A percentile compares a stretch with the other conserved stretches of the same genome.
These are phyloP conservation scores for Apostasia ramifera DNA, from an alignment of 106 monocot species.

Conservation along the genomic window DNA sequence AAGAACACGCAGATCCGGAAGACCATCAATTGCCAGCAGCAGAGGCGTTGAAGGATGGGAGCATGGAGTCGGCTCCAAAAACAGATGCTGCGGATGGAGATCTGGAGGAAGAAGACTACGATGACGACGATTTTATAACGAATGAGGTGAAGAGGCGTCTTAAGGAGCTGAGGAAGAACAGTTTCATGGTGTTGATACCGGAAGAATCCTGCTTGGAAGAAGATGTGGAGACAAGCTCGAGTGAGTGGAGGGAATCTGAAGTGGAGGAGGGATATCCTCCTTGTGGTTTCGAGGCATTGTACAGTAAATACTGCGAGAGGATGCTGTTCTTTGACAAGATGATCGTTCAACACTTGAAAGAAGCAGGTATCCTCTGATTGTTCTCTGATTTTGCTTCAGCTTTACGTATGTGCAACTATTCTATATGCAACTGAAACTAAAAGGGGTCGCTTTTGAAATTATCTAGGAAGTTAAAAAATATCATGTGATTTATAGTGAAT, in stretches of 20 bases:
- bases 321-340: slow-evolving; percentile 90
- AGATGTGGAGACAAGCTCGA: slow-evolving; percentile 61
- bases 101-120: slow-evolving; percentile 47
- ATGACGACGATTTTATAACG: slow-evolving; percentile 95
- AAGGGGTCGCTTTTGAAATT: no score
- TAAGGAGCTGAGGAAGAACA: slow-evolving; percentile 93
- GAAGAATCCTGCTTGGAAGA: slow-evolving; percentile 61
- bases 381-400: background rate
- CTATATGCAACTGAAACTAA: no score
- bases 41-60: slow-evolving; percentile 11
- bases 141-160: slow-evolving; percentile 90
- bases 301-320: slow-evolving; percentile 68
- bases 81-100: background rate
- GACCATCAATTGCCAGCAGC: background rate
- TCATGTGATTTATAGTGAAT: no score
- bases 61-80: slow-evolving; percentile 15
- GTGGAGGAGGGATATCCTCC: slow-evolving; percentile 31
- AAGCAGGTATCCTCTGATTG: slow-evolving; percentile 37
- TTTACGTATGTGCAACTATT: no score
- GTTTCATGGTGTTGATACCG: slow-evolving; percentile 96
- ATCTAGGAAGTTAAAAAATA: no score
- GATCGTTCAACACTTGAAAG: slow-evolving; percentile 43
- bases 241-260: slow-evolving; percentile 62
- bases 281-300: slow-evolving; percentile 63
- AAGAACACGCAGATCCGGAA: slow-evolving; percentile 13